Conservation (phyloP, 495 filamentous ascomycete genomes). For the Aspergillus sclerotiicarbonarius region DNA sequence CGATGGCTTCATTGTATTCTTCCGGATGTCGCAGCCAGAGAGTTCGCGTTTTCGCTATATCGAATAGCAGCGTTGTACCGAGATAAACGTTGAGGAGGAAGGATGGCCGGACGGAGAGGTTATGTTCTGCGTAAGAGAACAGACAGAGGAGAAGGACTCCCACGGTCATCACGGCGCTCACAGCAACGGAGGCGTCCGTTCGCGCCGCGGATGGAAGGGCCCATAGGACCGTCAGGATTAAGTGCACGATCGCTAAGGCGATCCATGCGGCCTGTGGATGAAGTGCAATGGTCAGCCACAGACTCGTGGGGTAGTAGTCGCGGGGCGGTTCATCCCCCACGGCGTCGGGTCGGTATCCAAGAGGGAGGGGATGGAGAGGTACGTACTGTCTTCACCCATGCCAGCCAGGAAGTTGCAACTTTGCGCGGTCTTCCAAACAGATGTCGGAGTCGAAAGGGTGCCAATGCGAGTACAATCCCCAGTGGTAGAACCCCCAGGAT, state of each 20-base stretch:
- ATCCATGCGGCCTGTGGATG: constrained; percentile 38
- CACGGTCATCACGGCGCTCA: constrained; percentile 43
- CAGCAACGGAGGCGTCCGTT: constrained; percentile 46
- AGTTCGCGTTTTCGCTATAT: constrained; percentile 54
- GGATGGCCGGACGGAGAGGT: constrained; percentile 55
- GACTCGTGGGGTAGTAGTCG: not conserved
- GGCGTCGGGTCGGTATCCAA: no score
- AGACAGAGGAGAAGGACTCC: constrained; percentile 38
- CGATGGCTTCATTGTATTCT: constrained; percentile 31
- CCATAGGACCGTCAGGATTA: constrained; percentile 51
- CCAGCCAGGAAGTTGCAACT: constrained; percentile 38
- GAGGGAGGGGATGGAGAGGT: not conserved
- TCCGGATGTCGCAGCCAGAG: constrained; percentile 52
- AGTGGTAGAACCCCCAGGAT: constrained; percentile 53
- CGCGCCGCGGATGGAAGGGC: constrained; percentile 27
- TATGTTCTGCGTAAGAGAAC: constrained; percentile 59
- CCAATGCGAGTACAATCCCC: constrained; percentile 45
- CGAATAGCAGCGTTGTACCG: constrained; percentile 57
- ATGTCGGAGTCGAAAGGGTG: constrained; percentile 45
- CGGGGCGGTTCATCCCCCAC: no score
- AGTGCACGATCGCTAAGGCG: constrained; percentile 39
- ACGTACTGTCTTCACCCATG: constrained; percentile 47
- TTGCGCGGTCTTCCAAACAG: constrained; percentile 46
- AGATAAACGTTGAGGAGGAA: constrained; percentile 60
- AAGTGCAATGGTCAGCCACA: not conserved